phyloP scores from a whole-genome alignment of 345 rosid species.

The Eucalyptus polyanthemos region DNA sequence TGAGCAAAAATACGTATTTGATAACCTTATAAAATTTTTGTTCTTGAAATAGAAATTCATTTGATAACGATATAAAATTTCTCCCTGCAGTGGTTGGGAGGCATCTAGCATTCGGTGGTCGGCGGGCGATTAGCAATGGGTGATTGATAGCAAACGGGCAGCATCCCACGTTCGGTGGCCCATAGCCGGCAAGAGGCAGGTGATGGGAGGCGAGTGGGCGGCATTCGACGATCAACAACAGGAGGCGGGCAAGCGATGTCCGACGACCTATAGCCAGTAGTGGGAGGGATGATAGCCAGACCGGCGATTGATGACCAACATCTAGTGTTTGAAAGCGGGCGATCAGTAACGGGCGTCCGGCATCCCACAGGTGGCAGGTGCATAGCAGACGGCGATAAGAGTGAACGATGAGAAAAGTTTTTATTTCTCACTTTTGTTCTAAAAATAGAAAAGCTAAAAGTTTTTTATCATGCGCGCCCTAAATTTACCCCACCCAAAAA shows the following conservation, averaged over 20 bases:
- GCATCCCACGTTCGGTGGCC: accelerated
- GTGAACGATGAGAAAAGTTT: too few species aligned
- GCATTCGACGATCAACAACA: accelerated
- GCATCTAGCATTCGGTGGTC: accelerated
- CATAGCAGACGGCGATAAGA: accelerated
- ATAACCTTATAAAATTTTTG: too few species aligned
- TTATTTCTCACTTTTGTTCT: too few species aligned
- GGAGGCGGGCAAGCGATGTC: accelerated
- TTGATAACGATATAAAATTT: too few species aligned
- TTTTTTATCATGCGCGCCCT: too few species aligned
- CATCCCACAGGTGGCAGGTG: accelerated
- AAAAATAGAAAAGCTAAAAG: too few species aligned
- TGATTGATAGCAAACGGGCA: accelerated
- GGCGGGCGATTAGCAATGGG: accelerated
- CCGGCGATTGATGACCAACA: accelerated
- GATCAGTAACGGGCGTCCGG: accelerated
- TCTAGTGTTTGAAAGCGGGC: accelerated
- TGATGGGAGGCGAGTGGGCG: accelerated
- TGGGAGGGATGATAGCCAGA: too few species aligned
- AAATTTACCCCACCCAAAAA: too few species aligned
- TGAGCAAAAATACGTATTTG: too few species aligned
- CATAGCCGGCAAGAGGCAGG: accelerated
- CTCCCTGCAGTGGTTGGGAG: too few species aligned
- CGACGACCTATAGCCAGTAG: too few species aligned
- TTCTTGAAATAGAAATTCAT: too few species aligned